Evolutionary conservation across 2,329 filamentous ascomycete species (phyloP), one percentile per base, ranked within the genome.

Genomic region (Epichloe uncinata): DNA sequence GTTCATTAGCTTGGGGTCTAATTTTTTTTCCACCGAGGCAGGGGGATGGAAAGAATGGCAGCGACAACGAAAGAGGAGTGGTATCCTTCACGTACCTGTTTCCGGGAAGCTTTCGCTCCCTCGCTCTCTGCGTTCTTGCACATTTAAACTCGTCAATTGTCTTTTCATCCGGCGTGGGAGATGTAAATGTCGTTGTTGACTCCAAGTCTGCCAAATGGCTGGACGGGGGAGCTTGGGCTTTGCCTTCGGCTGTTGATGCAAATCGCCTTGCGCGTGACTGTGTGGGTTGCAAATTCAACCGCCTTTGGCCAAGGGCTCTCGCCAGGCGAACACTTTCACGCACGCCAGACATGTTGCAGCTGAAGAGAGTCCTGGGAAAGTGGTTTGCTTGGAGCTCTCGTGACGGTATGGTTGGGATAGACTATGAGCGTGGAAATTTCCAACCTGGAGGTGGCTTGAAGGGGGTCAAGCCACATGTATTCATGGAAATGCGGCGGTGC

Each of bases 121-220:
- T 65, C 47, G 66, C 56, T 3, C 52, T 54, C 16, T 59, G 55
- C 9, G 65, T 66, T 52, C 68, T 66, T 49, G 64, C 63, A 37
- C 65, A 64, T 52, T 67, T 60, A 59, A 73, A 73, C n/a, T 61
- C 56, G 53, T 73, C 62, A 22, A 69, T 58, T 13, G 63, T 56
- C 42, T 62, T 62, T 33, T 64, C 61, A 37, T 69, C 66, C 13
- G 71, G 69, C 13, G 63, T 56, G 20, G 73, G 70, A 16, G 67
- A 64, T 36, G 59, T 58, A 56, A 79, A 69, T 34, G 74, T 71
- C 47, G 76, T 77, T 35, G 72, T 68, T 38, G 63, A 55, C 58
- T 80, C 77, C 53, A 80, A 67, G 53, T 79, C 76, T 44, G 63
- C 58, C 40, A 77, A 62, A 36, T 57, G 61, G 11, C 68, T 58